Evolutionary conservation across 257 asterid species (phyloP), one percentile per base, ranked within the genome.

Genomic region (Salvia splendens): DNA sequence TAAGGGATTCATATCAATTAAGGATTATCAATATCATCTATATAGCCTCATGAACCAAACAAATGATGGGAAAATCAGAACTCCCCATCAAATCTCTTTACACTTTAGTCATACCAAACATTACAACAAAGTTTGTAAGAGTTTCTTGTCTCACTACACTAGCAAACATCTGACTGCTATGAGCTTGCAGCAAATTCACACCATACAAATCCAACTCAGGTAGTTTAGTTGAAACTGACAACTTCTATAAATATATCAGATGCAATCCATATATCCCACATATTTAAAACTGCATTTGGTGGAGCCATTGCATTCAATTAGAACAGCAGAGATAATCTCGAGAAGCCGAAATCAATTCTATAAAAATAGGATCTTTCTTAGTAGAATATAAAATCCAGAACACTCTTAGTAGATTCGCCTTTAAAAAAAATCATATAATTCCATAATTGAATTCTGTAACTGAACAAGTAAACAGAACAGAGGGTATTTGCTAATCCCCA

Each of bases 391-490:
- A 69, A 8, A 57, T 6, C 60, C 51, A 58, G 11, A 33, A 15
- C 17, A 56, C 45, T 4, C 50, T 36, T 16, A 24, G 32, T 54
- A 52, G 50, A 48, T 32, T 38, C 8, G 42, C 42, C 42, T 38
- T 38, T 33, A 33, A 33, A 33, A 33, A 33, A 33, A 33, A 33
- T 8, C 45, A 7, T 8, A 1, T 40, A 40, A 38, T 70, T 70
- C 70, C 76, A 71, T 42, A 52, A 4, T 41, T 62, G 59, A 14
- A 42, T 62, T 42, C 30, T 16, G 50, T 7, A 32, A 33, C 2
- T 51, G 8, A 16, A 52, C 5, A 53, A 36, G 8, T 33, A 28
- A 60, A 61, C 50, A 5, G 15, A 11, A 41, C 51, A 40, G n/a
- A 41, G 4, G 4, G 49, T 12, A 62, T 41, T 16, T 36, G 55